Conservation (phyloP, 306 rosid species). For the Hippophae tibetana region DNA sequence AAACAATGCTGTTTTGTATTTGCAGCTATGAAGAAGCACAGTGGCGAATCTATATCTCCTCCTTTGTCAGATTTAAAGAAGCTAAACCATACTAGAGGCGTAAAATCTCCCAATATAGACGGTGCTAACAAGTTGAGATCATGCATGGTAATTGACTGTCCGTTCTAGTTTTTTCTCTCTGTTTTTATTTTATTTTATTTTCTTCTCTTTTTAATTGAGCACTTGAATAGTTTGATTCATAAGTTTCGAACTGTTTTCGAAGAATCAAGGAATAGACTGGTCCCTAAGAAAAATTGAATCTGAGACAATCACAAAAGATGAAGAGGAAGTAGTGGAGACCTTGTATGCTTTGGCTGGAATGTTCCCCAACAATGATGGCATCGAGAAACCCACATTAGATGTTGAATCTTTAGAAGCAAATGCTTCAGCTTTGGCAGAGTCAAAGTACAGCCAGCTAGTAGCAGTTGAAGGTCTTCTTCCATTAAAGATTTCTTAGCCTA, state of each 20-base stretch:
- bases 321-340: constrained; percentile 83
- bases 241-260: constrained; percentile 25
- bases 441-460: constrained; percentile 24
- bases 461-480: constrained; percentile 43
- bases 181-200: background rate
- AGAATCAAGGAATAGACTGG: constrained; percentile 34
- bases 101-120: constrained; percentile 28
- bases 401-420: constrained; percentile 26
- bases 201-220: constrained; percentile 13
- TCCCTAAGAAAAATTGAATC: constrained; percentile 22
- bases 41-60: constrained; percentile 38
- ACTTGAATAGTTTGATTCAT: constrained; percentile 8
- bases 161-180: background rate
- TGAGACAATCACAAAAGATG: constrained; percentile 69
- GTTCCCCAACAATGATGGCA: constrained; percentile 39
- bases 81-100: constrained; percentile 33
- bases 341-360: constrained; percentile 72
- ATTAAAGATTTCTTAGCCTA: too few relatives aligned
- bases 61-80: constrained; percentile 42
- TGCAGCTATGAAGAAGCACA: constrained; percentile 70
- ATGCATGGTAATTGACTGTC: constrained; percentile 24
- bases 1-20: background rate
- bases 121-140: constrained; percentile 39
- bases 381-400: constrained; percentile 18
- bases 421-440: constrained; percentile 27